Evolutionary conservation across 169 alveolate species (phyloP).

Genomic region (Plasmodium blacklocki): DNA sequence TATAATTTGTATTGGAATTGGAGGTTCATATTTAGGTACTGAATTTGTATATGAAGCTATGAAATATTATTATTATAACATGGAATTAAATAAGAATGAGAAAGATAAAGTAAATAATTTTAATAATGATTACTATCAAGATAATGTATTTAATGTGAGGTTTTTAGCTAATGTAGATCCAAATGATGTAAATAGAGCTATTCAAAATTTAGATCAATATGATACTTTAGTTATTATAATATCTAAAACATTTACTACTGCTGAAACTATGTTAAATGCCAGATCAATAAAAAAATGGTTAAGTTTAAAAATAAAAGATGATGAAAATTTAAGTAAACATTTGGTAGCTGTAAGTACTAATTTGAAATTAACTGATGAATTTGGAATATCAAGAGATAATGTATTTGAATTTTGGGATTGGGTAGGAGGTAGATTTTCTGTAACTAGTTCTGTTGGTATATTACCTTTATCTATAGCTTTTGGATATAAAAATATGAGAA

Average conservation of each 20-base stretch:
- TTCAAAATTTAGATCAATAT: conserved; percentile 91
- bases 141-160: conserved; percentile 79
- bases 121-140: conserved; percentile 20
- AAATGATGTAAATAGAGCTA: conserved; percentile 94
- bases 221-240: conserved; percentile 90
- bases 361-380: conserved; percentile 91
- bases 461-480: conserved; percentile 95
- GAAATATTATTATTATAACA: conserved; percentile 85
- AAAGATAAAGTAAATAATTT: not conserved
- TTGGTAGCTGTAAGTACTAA: conserved; percentile 96
- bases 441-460: conserved; percentile 98
- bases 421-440: conserved; percentile 99
- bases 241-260: conserved; percentile 99
- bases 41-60: conserved; percentile 94
- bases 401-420: conserved; percentile 99
- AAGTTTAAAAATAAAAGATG: conserved; percentile 83
- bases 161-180: conserved; percentile 99
- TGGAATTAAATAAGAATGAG: conserved; percentile 12
- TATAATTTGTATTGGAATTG: conserved; percentile 97
- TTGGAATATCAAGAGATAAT: conserved; percentile 94
- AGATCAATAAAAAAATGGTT: conserved; percentile 93
- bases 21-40: conserved; percentile 98
- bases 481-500: conserved; percentile 91
- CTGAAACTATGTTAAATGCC: conserved; percentile 99
- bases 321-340: conserved; percentile 86